Base-by-base conservation (phyloP, 2,329 filamentous ascomycete species). In the Fusarium decemcellulare region DNA sequence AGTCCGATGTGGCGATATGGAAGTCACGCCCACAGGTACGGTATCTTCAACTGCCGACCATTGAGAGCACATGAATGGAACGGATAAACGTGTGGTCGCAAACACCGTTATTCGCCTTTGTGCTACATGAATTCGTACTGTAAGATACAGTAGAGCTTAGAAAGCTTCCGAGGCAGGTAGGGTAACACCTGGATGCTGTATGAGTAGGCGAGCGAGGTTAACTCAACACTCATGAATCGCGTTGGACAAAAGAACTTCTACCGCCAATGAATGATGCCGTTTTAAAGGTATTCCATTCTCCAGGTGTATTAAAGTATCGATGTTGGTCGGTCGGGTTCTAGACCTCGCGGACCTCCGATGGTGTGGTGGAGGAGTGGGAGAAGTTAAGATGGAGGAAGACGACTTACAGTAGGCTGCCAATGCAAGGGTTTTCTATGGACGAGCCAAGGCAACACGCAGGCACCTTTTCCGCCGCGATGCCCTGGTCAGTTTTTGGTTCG, bases 311-410 rank as follows among this genome's bases (percentile, higher is more conserved):
- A 34, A 29, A 14, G 47, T 34, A 53, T 53, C 6, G 32, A 46
- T 50, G 54, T 68, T 50, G 42, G 56, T 50, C 54, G 16, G 40
- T 61, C 59, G 36, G 52, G 18, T 53, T 43, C 61, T 63, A 56
- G 44, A 46, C 42, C 42, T 47, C 6, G 14, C 3, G 40, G 56
- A 29, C 37, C 48, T 30, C 55, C 48, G 16, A 29, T 51, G 36
- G 34, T 42, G 32, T n/a, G 27, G 9, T 16, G n/a, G 29, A 37
- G 7, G 40, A 16, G 36, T 12, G 18, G 18, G 11, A 44, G 42
- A 27, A 44, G 42, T 14, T 6, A 23, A 18, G 40, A 18, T 43
- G 40, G 40, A 43, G 40, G 40, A 43, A n/a, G 9, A 34, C 32
- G 8, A 34, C 32, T 12, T 34, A 34, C 8, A 12, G 5, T 34